These are phyloP conservation scores for Marchantia paleacea DNA, from an alignment of 225 moss, liverwort and hornwort species.

Conservation along the genomic window DNA sequence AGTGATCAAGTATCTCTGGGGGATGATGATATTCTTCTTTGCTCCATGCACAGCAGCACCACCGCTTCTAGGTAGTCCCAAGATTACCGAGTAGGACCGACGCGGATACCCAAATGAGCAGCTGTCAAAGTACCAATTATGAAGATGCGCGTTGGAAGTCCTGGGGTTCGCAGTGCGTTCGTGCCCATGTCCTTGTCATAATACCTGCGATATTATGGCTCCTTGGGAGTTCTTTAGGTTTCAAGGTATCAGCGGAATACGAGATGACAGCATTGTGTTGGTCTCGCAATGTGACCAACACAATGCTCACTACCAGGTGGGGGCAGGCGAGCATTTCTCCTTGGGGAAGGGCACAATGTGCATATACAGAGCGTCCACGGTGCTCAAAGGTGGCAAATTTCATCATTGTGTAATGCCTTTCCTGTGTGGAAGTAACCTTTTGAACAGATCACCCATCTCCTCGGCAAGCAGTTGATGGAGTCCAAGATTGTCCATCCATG, in stretches of 20 bases:
- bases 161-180: slow-evolving; percentile 56
- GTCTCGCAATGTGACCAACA: slow-evolving; percentile 75
- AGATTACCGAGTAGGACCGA: slow-evolving; percentile 63
- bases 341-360: too few relatives aligned
- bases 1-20: too few relatives aligned
- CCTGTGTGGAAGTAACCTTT: too few relatives aligned
- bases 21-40: too few relatives aligned
- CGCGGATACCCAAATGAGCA: slow-evolving; percentile 78
- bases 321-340: too few relatives aligned
- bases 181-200: slow-evolving; percentile 69
- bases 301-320: too few relatives aligned
- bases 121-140: slow-evolving; percentile 86
- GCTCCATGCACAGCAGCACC: not conserved
- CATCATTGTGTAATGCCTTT: too few relatives aligned
- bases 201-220: slow-evolving; percentile 58
- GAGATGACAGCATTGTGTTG: slow-evolving; percentile 76
- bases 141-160: slow-evolving; percentile 64
- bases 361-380: too few relatives aligned
- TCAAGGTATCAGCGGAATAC: slow-evolving; percentile 71
- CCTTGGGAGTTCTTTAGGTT: slow-evolving; percentile 67
- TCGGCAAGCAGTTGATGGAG: too few relatives aligned
- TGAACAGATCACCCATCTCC: too few relatives aligned
- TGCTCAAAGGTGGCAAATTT: too few relatives aligned
- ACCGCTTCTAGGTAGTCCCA: slow-evolving; percentile 72
- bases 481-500: too few relatives aligned